Evolutionary conservation across 1,284 basidiomycete genomes (phyloP).

Genomic region (Ganoderma sp.): DNA sequence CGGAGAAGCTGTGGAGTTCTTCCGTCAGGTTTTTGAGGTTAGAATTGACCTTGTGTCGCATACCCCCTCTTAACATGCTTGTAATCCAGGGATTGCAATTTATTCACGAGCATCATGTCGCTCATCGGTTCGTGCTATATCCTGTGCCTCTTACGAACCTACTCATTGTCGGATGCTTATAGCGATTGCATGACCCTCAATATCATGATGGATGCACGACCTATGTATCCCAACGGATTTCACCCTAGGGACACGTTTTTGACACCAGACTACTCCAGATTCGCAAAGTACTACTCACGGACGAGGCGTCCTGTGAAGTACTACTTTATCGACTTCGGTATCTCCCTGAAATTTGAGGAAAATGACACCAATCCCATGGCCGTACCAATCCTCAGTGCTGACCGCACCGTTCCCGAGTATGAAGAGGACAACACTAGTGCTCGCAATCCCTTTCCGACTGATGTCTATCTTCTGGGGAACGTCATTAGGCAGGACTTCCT

Average conservation of each 20-base stretch:
- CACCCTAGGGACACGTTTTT: slow-evolving; percentile 32
- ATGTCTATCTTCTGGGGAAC: slow-evolving; percentile 34
- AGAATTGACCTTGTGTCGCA: slow-evolving; percentile 25
- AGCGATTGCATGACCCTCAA: slow-evolving; percentile 48
- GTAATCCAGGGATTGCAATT: slow-evolving; percentile 32
- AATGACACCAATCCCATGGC: slow-evolving; percentile 29
- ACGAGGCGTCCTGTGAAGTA: slow-evolving; percentile 41
- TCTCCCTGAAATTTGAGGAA: slow-evolving; percentile 36
- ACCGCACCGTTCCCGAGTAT: slow-evolving; percentile 32
- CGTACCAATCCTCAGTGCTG: slow-evolving; percentile 40
- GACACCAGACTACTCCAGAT: slow-evolving; percentile 28
- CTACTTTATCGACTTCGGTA: slow-evolving; percentile 43
- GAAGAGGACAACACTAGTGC: slow-evolving; percentile 14
- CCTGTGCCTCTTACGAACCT: too few relatives aligned
- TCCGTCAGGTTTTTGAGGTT: slow-evolving; percentile 41
- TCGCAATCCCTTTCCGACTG: slow-evolving; percentile 31
- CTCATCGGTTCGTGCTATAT: slow-evolving; percentile 24
- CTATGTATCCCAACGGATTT: slow-evolving; percentile 37
- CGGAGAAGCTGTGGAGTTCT: slow-evolving; percentile 40
- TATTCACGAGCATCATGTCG: slow-evolving; percentile 26
- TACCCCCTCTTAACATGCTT: slow-evolving; percentile 32
- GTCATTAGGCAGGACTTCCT: slow-evolving; percentile 37
- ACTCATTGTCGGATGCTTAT: neutral
- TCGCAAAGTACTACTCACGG: slow-evolving; percentile 36
- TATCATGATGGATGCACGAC: slow-evolving; percentile 45